Evolutionary conservation across 1,284 basidiomycete species (phyloP).

Genomic region (Coniferiporia weirii): DNA sequence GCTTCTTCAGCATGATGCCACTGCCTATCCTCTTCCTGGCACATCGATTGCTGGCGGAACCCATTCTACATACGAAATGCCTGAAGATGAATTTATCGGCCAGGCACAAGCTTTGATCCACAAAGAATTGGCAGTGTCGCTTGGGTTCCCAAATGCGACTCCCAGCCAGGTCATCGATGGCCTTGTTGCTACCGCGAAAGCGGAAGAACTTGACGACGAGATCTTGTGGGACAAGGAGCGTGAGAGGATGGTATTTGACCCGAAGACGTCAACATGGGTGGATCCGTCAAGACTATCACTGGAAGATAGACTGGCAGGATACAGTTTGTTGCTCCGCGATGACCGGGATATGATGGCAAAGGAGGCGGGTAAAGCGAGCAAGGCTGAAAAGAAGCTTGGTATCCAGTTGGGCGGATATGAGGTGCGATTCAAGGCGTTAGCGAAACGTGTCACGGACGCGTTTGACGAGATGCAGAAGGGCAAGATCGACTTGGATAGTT

Average conservation of each 20-base stretch:
- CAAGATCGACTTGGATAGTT: constrained; percentile 73
- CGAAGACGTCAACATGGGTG: constrained; percentile 59
- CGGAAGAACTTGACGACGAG: constrained; percentile 52
- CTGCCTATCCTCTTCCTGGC: constrained; percentile 86
- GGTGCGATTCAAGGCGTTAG: constrained; percentile 66
- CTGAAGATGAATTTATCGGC: constrained; percentile 75
- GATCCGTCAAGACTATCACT: constrained; percentile 52
- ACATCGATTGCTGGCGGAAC: constrained; percentile 76
- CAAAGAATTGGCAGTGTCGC: constrained; percentile 68
- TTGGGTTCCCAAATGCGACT: constrained; percentile 84
- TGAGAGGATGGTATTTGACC: constrained; percentile 60
- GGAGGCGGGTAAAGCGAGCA: constrained; percentile 77
- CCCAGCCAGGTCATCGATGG: constrained; percentile 75
- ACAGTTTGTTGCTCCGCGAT: constrained; percentile 55
- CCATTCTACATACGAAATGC: constrained; percentile 66
- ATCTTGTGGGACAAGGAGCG: constrained; percentile 66
- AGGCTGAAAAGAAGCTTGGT: constrained; percentile 88
- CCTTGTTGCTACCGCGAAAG: constrained; percentile 55
- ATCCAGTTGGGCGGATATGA: constrained; percentile 91
- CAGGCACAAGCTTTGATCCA: constrained; percentile 73
- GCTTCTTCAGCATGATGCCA: constrained; percentile 85
- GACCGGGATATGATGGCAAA: constrained; percentile 75
- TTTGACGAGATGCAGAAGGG: constrained; percentile 67
- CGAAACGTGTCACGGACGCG: constrained; percentile 59
- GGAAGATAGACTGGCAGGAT: constrained; percentile 62